These are phyloP conservation scores for Lactarius trivialis DNA, from an alignment of 768 basidiomycete genomes.

Conservation along the genomic window DNA sequence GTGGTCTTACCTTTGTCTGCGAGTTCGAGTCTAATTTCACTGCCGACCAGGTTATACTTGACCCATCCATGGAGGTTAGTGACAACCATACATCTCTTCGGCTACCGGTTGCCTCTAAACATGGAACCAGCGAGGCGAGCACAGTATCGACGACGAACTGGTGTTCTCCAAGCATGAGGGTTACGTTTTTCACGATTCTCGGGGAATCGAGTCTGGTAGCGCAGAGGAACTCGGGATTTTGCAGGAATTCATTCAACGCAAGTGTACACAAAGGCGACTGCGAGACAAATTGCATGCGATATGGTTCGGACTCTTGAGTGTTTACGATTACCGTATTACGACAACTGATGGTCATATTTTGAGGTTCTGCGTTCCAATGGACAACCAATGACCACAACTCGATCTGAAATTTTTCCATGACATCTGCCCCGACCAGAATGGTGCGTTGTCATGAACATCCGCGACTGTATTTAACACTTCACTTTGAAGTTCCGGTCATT, in stretches of 20 bases:
- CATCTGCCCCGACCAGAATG: background rate
- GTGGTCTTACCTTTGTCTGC: background rate
- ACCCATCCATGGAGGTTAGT: background rate
- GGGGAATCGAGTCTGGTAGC: background rate
- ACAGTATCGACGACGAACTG: background rate
- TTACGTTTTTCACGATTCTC: background rate
- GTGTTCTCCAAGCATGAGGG: background rate
- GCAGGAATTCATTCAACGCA: background rate
- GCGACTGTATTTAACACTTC: background rate
- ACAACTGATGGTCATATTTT: background rate
- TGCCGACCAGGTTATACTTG: background rate
- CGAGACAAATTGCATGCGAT: background rate
- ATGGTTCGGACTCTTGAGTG: background rate
- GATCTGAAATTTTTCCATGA: background rate
- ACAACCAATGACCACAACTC: background rate
- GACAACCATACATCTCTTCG: background rate
- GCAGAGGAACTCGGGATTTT: background rate
- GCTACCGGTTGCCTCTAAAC: background rate
- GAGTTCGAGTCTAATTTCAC: background rate
- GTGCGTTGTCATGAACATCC: background rate
- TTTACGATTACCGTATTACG: background rate
- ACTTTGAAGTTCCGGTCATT: background rate
- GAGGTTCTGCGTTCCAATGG: background rate
- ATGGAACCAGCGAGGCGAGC: background rate
- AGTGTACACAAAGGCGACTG: background rate